A percentile compares a stretch with the other conserved stretches of the same genome.
These are phyloP conservation scores for Rubia yunnanensis DNA, from an alignment of 257 asterid species.

Conservation along the genomic window DNA sequence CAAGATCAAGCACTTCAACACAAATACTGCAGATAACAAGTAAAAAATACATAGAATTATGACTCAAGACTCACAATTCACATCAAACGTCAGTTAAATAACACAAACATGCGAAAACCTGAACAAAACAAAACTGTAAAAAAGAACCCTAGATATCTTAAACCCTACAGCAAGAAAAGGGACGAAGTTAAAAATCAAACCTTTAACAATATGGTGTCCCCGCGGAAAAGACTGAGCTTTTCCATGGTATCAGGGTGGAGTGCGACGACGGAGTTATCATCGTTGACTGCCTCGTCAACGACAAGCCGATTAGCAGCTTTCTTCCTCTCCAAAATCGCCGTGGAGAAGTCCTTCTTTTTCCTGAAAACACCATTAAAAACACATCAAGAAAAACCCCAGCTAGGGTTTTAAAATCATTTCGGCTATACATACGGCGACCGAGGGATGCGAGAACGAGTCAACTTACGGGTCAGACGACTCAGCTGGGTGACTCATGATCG, in stretches of 20 bases:
- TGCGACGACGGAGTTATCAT: constrained; percentile 73
- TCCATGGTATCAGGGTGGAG: constrained; percentile 80
- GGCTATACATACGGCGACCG: constrained; percentile 6
- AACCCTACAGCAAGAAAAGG: not conserved
- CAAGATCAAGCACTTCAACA: not conserved
- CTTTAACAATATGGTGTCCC: constrained; percentile 73
- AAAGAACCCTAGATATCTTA: not conserved
- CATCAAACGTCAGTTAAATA: not conserved
- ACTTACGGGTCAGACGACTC: constrained; percentile 84
- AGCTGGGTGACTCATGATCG: constrained; percentile 51
- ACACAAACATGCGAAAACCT: not conserved
- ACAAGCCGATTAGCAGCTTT: constrained; percentile 74
- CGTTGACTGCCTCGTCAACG: constrained; percentile 89
- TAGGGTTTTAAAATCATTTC: constrained; percentile 10
- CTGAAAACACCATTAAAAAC: constrained; percentile 19
- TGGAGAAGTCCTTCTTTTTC: constrained; percentile 76
- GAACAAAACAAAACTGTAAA: not conserved
- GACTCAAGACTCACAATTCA: not conserved
- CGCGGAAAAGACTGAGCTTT: constrained; percentile 81
- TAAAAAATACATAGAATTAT: not conserved
- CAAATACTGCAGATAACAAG: not conserved
- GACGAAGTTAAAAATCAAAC: constrained; percentile 14
- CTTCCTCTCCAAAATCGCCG: constrained; percentile 85
- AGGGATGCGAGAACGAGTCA: not conserved
- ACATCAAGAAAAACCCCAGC: not conserved